These are phyloP conservation scores for Hippophae rhamnoides DNA, from an alignment of 306 rosid genomes.

Conservation along the genomic window DNA sequence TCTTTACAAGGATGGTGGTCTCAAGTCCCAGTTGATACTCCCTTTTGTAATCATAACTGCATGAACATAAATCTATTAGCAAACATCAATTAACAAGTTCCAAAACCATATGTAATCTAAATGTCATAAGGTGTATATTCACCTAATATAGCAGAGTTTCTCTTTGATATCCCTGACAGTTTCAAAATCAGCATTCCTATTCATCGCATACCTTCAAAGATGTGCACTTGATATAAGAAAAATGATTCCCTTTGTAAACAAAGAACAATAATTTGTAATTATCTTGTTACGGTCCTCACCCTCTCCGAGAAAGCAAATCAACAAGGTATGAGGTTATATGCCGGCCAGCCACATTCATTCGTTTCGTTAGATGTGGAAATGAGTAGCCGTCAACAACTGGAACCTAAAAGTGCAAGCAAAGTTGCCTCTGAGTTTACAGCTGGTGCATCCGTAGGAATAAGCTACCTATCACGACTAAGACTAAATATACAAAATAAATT, in stretches of 20 bases:
- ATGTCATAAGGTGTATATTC: constrained; percentile 14
- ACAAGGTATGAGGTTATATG: constrained; percentile 97
- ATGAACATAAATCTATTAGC: constrained; percentile 22
- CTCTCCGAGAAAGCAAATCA: constrained; percentile 95
- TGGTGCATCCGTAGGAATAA: not conserved
- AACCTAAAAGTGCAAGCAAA: constrained; percentile 43
- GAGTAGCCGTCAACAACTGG: constrained; percentile 99
- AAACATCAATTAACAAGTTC: constrained; percentile 9
- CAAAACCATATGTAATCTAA: constrained; percentile 6
- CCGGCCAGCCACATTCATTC: constrained; percentile 99
- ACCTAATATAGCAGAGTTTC: constrained; percentile 96
- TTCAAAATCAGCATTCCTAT: constrained; percentile 91
- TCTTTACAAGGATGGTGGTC: constrained; percentile 91
- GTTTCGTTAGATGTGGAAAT: constrained; percentile 92
- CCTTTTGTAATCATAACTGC: constrained; percentile 96
- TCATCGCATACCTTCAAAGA: constrained; percentile 77
- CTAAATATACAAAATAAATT: not conserved
- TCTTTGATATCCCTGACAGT: constrained; percentile 97
- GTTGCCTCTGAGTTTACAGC: not conserved
- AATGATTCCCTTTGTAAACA: not conserved
- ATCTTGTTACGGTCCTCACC: constrained; percentile 42
- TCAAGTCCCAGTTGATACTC: constrained; percentile 98
- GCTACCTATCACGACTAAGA: not conserved
- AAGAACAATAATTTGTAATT: no score
- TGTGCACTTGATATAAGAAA: constrained; percentile 18